Evolutionary conservation across 768 basidiomycete species (phyloP), one percentile per base, ranked within the genome.

Genomic region (Auricularia cornea): DNA sequence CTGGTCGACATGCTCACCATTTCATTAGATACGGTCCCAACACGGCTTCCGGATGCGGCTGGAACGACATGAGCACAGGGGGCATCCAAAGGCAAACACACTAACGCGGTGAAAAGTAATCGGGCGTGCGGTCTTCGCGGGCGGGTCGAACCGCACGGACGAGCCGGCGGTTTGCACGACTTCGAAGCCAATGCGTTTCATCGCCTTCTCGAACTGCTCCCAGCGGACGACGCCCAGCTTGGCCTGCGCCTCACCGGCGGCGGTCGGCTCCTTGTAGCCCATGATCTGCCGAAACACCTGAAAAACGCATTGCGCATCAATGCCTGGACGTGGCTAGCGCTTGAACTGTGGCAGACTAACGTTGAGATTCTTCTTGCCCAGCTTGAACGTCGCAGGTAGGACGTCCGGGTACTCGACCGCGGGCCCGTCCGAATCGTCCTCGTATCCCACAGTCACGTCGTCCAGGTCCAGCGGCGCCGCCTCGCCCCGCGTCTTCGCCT

Each of bases 101-200:
- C n/a, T n/a, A n/a, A 62, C 52, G 5, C 61, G 52, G 20, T 62
- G 61, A 28, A 62, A 62, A 28, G 51, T 62, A 30, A 62, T 62
- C 6, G 61, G 61, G 18, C 61, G 61, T 18, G 61, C 61, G 16
- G 16, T 32, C 26, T 35, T 35, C 3, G 54, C 61, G 2, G 54
- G 61, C 33, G 61, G 61, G 20, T 62, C 61, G 32, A 62, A 62
- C 3, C 61, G 30, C 31, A 62, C 61, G 10, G 61, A 62, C 10
- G 61, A 62, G 8, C 61, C 61, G 10, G 48, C 61, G 3, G 61
- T 62, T 33, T 62, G 61, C 20, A 62, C 29, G 38, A 62, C 61
- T 3, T 62, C 28, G 20, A 62, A 62, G 6, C 61, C 61, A 31
- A 41, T 29, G 18, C 52, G 61, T 31, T 33, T 35, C 61, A 62